Evolutionary conservation across 495 filamentous ascomycete species (phyloP).

Genomic region (Cryomyces minteri): DNA sequence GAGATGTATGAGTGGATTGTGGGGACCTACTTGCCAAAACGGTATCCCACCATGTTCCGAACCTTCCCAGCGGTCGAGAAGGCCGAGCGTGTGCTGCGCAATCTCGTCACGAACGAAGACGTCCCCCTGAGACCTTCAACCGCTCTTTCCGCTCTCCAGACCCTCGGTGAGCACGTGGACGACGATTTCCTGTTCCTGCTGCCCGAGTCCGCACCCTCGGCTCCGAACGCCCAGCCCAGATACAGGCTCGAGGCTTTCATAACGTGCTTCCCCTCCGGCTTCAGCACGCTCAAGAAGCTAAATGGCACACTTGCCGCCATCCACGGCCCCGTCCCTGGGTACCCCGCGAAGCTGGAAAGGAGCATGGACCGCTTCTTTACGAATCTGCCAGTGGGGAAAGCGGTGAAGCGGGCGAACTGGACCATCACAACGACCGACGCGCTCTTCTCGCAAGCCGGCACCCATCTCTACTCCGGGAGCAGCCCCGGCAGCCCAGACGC

Average conservation of each 20-base stretch:
- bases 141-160: slow-evolving; percentile 21
- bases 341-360: slow-evolving; percentile 46
- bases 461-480: slow-evolving; percentile 24
- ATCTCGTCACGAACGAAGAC: slow-evolving; percentile 25
- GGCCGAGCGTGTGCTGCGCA: slow-evolving; percentile 3
- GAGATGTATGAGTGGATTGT: slow-evolving; percentile 52
- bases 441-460: slow-evolving; percentile 36
- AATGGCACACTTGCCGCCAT: slow-evolving; percentile 43
- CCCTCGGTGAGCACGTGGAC: slow-evolving; percentile 42
- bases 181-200: slow-evolving; percentile 62
- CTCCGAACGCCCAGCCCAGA: slow-evolving; percentile 11
- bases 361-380: slow-evolving; percentile 68
- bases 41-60: slow-evolving; percentile 46
- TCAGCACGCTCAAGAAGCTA: slow-evolving; percentile 45
- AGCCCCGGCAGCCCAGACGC: slow-evolving; percentile 5
- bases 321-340: slow-evolving; percentile 36
- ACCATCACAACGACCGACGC: slow-evolving; percentile 34
- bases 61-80: slow-evolving; percentile 6
- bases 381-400: slow-evolving; percentile 32
- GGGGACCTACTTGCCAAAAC: slow-evolving; percentile 40
- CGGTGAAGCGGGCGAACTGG: slow-evolving; percentile 46
- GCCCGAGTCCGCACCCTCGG: slow-evolving; percentile 22
- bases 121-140: slow-evolving; percentile 23
- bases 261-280: slow-evolving; percentile 56
- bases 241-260: slow-evolving; percentile 51